Percentiles rank a stretch among this genome's conserved stretches.
phyloP scores from a whole-genome alignment of 345 rosid species.

The Eucalyptus sp. region DNA sequence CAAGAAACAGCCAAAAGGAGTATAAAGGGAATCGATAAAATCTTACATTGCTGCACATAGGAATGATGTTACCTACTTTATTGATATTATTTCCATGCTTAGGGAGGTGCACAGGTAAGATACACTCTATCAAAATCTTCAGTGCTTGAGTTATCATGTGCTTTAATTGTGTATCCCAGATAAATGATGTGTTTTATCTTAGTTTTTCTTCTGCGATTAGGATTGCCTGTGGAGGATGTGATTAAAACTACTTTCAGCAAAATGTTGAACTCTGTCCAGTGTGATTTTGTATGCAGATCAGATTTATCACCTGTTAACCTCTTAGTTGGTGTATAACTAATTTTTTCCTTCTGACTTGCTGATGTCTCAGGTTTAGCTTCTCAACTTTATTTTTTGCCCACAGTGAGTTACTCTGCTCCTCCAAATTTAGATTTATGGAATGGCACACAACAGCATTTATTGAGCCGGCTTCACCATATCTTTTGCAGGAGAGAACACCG shows the following conservation, averaged over 20 bases:
- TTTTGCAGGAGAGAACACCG: conserved; percentile 71
- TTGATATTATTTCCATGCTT: neutral
- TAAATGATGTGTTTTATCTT: neutral
- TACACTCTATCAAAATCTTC: neutral
- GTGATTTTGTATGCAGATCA: neutral
- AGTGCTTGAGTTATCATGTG: neutral
- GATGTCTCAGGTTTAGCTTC: conserved; percentile 85
- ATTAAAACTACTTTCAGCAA: neutral
- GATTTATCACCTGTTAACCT: neutral
- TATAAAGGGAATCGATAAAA: neutral
- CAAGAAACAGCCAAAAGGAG: neutral
- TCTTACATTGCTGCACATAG: neutral
- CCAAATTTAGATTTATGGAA: neutral
- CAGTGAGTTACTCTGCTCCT: conserved; percentile 33
- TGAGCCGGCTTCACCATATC: conserved; percentile 1
- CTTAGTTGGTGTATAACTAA: neutral
- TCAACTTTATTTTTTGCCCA: conserved; percentile 91
- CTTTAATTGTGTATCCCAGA: neutral
- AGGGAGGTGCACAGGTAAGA: neutral
- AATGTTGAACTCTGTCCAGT: neutral
- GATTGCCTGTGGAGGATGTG: neutral
- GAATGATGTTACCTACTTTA: neutral
- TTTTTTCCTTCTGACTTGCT: neutral
- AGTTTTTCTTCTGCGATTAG: neutral
- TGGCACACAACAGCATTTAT: conserved; percentile 1